Evolutionary conservation across 768 basidiomycete genomes (phyloP).

Genomic region (Austroboletus festivus): DNA sequence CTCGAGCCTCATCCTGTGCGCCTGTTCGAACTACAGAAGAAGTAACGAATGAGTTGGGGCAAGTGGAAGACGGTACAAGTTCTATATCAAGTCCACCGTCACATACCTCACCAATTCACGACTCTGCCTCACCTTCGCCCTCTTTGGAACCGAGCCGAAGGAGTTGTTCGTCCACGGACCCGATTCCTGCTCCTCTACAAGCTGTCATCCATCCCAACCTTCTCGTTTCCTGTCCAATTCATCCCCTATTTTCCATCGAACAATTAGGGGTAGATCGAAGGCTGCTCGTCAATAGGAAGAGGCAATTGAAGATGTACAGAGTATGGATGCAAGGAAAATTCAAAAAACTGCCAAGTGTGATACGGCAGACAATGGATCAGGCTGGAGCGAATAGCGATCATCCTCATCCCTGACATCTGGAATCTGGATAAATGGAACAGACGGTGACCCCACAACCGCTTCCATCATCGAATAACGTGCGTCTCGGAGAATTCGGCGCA

Average conservation of each 20-base stretch:
- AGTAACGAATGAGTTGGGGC: conserved; percentile 32
- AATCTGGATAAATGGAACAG: no score
- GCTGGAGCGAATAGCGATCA: background rate
- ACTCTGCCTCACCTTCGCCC: background rate
- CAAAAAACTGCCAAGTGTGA: conserved; percentile 37
- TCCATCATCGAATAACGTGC: conserved; percentile 10
- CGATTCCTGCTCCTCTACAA: background rate
- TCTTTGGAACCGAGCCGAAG: background rate
- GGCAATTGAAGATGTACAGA: conserved; percentile 95
- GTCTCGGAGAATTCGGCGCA: conserved; percentile 13
- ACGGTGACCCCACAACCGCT: no score
- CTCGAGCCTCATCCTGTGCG: conserved; percentile 36
- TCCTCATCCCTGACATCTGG: no score
- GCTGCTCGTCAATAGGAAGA: conserved; percentile 88
- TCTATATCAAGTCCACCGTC: conserved; percentile 2
- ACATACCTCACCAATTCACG: conserved; percentile 9
- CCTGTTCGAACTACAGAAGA: conserved; percentile 32
- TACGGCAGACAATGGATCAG: background rate
- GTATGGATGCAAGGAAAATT: conserved; percentile 94
- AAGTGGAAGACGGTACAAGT: conserved; percentile 15
- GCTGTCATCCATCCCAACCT: conserved; percentile 37
- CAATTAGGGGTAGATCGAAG: conserved; percentile 89
- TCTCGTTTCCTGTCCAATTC: conserved; percentile 35
- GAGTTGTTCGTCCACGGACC: background rate
- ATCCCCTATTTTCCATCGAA: conserved; percentile 72